Evolutionary conservation across 805 yeast genomes (phyloP).

Genomic region (Hanseniaspora clermontiae): DNA sequence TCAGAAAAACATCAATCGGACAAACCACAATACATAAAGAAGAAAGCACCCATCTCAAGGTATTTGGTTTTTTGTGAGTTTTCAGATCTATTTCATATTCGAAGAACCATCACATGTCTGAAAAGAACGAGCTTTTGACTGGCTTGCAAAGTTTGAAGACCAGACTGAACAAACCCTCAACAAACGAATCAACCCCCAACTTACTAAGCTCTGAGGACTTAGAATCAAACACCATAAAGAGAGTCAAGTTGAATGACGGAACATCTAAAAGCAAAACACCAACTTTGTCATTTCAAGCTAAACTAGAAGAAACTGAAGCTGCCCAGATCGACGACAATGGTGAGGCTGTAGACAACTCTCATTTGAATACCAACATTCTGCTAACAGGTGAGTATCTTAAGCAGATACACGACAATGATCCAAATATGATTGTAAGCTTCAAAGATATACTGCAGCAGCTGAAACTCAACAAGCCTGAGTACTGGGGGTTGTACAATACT

Average conservation of each 20-base stretch:
- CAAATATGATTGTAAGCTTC: conserved; percentile 79
- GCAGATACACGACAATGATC: conserved; percentile 32
- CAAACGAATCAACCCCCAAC: neutral
- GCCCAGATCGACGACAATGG: conserved; percentile 1
- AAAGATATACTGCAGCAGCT: conserved; percentile 54
- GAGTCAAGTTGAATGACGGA: conserved; percentile 4
- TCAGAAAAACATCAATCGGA: no score
- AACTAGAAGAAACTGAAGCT: neutral
- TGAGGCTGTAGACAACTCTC: conserved; percentile 3
- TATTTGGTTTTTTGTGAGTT: neutral
- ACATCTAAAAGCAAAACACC: neutral
- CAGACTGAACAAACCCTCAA: neutral
- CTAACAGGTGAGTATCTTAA: conserved; percentile 78
- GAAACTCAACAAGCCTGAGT: conserved; percentile 42
- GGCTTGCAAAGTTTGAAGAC: conserved; percentile 10
- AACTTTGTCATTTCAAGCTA: conserved; percentile 8
- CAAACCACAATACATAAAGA: no score
- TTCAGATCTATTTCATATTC: neutral
- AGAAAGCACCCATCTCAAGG: no score
- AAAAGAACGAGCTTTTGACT: neutral
- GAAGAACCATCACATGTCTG: neutral
- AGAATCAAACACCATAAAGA: neutral
- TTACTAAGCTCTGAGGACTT: neutral
- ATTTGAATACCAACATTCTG: conserved; percentile 73
- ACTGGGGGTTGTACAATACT: conserved; percentile 53